phyloP scores from a whole-genome alignment of 345 rosid genomes.

The Populus tremula region DNA sequence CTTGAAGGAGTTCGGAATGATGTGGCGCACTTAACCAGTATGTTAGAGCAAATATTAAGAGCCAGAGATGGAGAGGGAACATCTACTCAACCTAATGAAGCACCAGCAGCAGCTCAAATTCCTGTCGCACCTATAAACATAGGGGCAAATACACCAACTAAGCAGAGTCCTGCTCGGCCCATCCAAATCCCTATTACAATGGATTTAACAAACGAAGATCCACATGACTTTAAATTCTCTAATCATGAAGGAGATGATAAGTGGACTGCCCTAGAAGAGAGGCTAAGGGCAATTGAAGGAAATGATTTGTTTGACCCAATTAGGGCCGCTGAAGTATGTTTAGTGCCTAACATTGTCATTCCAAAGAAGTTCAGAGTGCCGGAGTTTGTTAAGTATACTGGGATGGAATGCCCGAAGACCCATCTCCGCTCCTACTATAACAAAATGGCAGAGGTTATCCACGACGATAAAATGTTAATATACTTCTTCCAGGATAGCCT shows the following conservation, averaged over 20 bases:
- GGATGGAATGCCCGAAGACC: not conserved
- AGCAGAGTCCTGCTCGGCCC: not conserved
- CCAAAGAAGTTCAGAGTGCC: not conserved
- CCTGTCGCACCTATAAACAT: fast-evolving
- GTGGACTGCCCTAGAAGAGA: fast-evolving
- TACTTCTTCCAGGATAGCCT: no score
- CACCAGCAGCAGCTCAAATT: no score
- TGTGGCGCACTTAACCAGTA: fast-evolving
- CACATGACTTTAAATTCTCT: not conserved
- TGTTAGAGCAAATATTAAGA: no score
- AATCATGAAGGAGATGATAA: fast-evolving
- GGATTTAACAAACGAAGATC: not conserved
- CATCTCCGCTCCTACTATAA: no score
- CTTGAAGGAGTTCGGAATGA: no score
- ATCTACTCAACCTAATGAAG: no score
- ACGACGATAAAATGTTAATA: no score
- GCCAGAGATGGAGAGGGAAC: not conserved
- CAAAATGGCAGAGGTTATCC: no score
- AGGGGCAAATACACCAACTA: not conserved
- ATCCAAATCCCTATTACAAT: not conserved
- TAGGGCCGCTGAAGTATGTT: not conserved
- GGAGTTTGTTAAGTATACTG: not conserved
- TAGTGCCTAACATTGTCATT: not conserved
- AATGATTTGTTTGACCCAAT: not conserved
- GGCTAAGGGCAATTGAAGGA: not conserved